A percentile compares a stretch with the other conserved stretches of the same genome.
These are phyloP conservation scores for Rhizopus arrhizus DNA, from an alignment of 371 early-diverging fungal genomes.

Conservation along the genomic window DNA sequence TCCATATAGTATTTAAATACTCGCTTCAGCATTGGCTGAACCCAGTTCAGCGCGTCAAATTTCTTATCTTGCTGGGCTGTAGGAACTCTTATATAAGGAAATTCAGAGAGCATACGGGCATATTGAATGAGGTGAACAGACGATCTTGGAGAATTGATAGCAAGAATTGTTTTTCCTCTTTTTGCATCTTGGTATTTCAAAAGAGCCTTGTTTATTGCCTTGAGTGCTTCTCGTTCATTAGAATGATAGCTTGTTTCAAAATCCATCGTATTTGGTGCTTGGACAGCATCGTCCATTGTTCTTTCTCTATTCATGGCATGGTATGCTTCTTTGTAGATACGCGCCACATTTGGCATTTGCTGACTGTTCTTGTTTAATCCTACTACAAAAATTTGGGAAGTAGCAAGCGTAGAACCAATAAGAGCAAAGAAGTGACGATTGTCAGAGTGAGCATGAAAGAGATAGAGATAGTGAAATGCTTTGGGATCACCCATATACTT, in stretches of 20 bases:
- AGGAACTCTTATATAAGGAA: constrained; percentile 71
- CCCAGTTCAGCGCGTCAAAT: constrained; percentile 88
- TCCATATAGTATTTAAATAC: constrained; percentile 77
- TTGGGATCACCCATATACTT: constrained; percentile 49
- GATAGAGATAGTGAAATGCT: constrained; percentile 62
- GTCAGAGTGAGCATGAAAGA: constrained; percentile 72
- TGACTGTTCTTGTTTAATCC: constrained; percentile 65
- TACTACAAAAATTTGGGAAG: constrained; percentile 70
- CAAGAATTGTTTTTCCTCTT: constrained; percentile 72
- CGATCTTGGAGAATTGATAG: constrained; percentile 62
- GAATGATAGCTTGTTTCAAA: constrained; percentile 50
- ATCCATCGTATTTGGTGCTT: constrained; percentile 50
- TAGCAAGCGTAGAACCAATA: constrained; percentile 57
- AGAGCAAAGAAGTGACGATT: constrained; percentile 77
- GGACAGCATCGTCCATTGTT: constrained; percentile 49
- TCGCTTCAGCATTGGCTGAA: constrained; percentile 63
- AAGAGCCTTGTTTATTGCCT: constrained; percentile 52
- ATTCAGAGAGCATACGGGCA: constrained; percentile 60
- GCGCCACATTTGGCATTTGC: constrained; percentile 74
- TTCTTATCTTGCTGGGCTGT: constrained; percentile 58
- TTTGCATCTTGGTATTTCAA: constrained; percentile 61
- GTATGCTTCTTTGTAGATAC: constrained; percentile 40
- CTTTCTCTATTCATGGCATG: constrained; percentile 20
- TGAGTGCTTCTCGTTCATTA: constrained; percentile 62
- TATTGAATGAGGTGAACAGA: constrained; percentile 53